phyloP scores from a whole-genome alignment of 2,329 filamentous ascomycete genomes.

The Trichophyton rubrum region DNA sequence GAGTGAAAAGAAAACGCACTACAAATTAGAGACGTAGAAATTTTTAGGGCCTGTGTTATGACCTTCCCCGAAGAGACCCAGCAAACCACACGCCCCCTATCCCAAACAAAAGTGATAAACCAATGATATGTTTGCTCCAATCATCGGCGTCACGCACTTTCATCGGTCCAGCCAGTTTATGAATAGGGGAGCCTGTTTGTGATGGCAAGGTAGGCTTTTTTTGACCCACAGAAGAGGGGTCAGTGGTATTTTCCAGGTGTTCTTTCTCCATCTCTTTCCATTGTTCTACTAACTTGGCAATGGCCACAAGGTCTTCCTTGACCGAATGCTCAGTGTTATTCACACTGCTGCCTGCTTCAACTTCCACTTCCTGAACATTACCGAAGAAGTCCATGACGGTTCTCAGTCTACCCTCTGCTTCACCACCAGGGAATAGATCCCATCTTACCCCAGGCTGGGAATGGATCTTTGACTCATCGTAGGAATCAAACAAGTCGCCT shows the following conservation, averaged over 20 bases:
- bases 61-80: constrained; percentile 9
- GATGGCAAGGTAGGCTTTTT: not conserved
- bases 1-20: constrained; percentile 1
- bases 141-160: constrained; percentile 15
- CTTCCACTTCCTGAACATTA: constrained; percentile 92
- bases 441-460: constrained; percentile 83
- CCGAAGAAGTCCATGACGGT: constrained; percentile 95
- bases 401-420: constrained; percentile 61
- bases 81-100: constrained; percentile 21
- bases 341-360: constrained; percentile 48
- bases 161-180: constrained; percentile 12
- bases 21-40: not conserved
- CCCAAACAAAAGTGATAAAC: constrained; percentile 18
- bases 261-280: constrained; percentile 30
- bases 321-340: constrained; percentile 43
- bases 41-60: not conserved
- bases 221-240: constrained; percentile 1
- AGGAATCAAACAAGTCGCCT: constrained; percentile 90
- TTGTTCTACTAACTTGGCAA: constrained; percentile 50
- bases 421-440: constrained; percentile 84
- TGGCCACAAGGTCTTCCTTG: constrained; percentile 60
- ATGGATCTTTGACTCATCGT: constrained; percentile 89
- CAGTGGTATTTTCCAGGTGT: constrained; percentile 17
- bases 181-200: not conserved
- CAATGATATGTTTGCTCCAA: constrained; percentile 18